phyloP scores from a whole-genome alignment of 768 basidiomycete species.

The Tricholoma furcatifolium region DNA sequence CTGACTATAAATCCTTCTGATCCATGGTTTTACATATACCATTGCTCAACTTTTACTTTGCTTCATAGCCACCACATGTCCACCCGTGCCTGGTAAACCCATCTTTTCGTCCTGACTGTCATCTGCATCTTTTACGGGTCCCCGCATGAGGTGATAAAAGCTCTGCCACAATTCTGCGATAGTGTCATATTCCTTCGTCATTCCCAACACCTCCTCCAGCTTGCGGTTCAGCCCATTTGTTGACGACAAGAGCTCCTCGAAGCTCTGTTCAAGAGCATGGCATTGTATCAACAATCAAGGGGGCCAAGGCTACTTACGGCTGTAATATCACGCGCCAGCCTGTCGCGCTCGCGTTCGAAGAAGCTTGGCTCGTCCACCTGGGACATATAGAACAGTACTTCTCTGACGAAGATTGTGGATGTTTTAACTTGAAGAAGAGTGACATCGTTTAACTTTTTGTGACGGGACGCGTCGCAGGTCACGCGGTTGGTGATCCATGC shows the following conservation, averaged over 20 bases:
- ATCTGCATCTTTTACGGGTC: conserved; percentile 36
- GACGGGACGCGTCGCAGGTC: conserved; percentile 3
- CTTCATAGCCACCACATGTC: conserved; percentile 50
- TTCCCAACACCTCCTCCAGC: conserved; percentile 88
- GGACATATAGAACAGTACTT: conserved; percentile 23
- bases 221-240: conserved; percentile 88
- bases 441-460: neutral
- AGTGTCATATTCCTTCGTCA: conserved; percentile 90
- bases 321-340: conserved; percentile 71
- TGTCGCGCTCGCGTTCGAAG: conserved; percentile 80
- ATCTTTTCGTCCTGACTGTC: conserved; percentile 31
- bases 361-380: conserved; percentile 49
- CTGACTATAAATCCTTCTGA: neutral
- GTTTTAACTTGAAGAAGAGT: neutral
- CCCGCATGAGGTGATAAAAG: conserved; percentile 76
- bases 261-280: conserved; percentile 49
- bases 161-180: conserved; percentile 84
- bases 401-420: neutral
- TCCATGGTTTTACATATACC: neutral
- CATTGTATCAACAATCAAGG: neutral
- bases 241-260: conserved; percentile 83
- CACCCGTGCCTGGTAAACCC: conserved; percentile 72
- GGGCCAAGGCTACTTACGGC: conserved; percentile 40
- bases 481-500: neutral
- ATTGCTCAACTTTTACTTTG: conserved; percentile 15